phyloP scores from a whole-genome alignment of 441 rosid genomes.

The Rhodomyrtus psidioides region DNA sequence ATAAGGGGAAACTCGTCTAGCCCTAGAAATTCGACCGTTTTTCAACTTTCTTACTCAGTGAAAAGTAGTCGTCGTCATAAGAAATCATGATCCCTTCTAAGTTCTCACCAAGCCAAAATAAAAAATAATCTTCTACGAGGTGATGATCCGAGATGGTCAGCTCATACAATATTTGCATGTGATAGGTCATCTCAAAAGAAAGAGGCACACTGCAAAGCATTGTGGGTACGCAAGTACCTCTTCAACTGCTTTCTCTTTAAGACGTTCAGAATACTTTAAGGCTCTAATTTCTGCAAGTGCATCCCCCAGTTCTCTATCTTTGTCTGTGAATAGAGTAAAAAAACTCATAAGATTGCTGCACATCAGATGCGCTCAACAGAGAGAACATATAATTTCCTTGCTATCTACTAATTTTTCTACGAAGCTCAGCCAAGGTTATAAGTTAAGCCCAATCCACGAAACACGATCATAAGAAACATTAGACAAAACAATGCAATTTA shows the following conservation, averaged over 20 bases:
- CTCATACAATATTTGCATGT: neutral
- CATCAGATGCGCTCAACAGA: neutral
- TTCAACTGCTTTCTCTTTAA: constrained; percentile 23
- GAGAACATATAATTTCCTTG: neutral
- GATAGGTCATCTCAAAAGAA: neutral
- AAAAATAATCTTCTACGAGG: neutral
- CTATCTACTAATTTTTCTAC: neutral
- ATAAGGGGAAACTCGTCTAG: neutral
- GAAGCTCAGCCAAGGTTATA: neutral
- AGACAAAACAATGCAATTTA: neutral
- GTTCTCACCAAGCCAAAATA: neutral
- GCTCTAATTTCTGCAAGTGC: constrained; percentile 19
- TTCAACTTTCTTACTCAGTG: neutral
- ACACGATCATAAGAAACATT: neutral
- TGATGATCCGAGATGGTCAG: neutral
- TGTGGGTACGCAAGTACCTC: constrained; percentile 2
- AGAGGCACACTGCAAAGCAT: neutral
- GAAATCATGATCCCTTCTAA: neutral
- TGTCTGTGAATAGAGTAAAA: constrained; percentile 9
- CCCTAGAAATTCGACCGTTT: neutral
- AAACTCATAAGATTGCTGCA: neutral
- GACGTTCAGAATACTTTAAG: constrained; percentile 18
- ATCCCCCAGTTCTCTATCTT: constrained; percentile 23
- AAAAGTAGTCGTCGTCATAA: neutral
- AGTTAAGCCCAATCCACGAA: neutral